Percentiles rank a stretch among this genome's conserved stretches.
Evolutionary conservation across 306 rosid genomes (phyloP).

Genomic region (Malus fusca): DNA sequence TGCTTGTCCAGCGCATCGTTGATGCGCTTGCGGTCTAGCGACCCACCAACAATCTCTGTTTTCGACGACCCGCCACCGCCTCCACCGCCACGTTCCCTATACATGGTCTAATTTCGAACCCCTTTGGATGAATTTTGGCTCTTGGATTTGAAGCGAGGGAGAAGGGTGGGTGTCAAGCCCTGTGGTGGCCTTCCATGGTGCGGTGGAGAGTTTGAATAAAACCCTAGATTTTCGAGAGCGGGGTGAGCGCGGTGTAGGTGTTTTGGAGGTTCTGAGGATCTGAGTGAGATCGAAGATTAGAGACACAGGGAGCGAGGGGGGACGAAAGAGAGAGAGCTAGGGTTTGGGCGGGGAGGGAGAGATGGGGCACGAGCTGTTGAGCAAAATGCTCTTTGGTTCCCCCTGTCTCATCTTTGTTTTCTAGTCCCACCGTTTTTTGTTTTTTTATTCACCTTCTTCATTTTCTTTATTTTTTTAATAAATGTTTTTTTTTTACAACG

Average conservation of each 20-base stretch:
- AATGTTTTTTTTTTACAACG: no score
- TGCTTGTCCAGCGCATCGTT: conserved; percentile 64
- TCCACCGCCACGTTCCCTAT: conserved; percentile 49
- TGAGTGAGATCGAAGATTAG: neutral
- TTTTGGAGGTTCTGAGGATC: neutral
- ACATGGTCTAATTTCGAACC: conserved; percentile 24
- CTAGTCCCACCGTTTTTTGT: neutral
- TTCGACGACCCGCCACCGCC: conserved; percentile 47
- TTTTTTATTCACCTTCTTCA: no score
- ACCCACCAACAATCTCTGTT: conserved; percentile 43
- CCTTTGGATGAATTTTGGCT: neutral
- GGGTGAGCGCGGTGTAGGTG: neutral
- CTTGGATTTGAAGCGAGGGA: conserved; percentile 1
- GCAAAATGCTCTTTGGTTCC: conserved; percentile 3
- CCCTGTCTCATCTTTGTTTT: conserved; percentile 12
- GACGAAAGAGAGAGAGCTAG: neutral
- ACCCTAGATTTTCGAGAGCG: neutral
- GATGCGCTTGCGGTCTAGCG: conserved; percentile 59
- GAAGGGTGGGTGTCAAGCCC: neutral
- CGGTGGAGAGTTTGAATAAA: neutral
- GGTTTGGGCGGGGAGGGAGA: neutral
- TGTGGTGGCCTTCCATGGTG: neutral
- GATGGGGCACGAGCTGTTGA: conserved; percentile 11
- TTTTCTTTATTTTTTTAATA: neutral
- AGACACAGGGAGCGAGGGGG: neutral